Conservation (phyloP, 2,329 filamentous ascomycete genomes). For the Colletotrichum chlorophyti region DNA sequence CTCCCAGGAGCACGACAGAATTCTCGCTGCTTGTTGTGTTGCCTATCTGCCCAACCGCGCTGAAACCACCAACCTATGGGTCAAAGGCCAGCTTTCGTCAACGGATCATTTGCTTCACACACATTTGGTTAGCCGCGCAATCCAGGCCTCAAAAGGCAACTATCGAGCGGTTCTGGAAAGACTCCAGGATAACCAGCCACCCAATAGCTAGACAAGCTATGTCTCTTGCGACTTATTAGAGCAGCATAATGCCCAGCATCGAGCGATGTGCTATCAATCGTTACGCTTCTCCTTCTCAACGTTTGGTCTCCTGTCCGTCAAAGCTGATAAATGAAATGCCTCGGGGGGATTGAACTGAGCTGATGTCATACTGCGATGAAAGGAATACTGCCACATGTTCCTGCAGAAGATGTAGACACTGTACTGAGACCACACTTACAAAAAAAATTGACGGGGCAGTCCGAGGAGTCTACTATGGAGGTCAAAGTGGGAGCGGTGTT, state of each 20-base stretch:
- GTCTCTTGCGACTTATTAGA: not conserved
- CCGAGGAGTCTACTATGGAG: too few relatives aligned
- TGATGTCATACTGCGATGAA: too few relatives aligned
- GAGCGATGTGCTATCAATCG: too few relatives aligned
- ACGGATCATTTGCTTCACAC: constrained; percentile 41
- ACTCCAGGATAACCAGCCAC: constrained; percentile 16
- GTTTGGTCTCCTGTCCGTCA: too few relatives aligned
- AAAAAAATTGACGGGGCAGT: too few relatives aligned
- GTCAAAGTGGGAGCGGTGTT: too few relatives aligned
- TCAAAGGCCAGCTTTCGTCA: constrained; percentile 72
- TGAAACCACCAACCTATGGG: constrained; percentile 94
- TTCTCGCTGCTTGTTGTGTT: constrained; percentile 86
- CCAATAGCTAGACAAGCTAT: not conserved
- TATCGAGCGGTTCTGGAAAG: constrained; percentile 20
- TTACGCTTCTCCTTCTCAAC: too few relatives aligned
- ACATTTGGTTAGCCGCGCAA: constrained; percentile 45
- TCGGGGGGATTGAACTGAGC: too few relatives aligned
- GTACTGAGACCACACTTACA: too few relatives aligned
- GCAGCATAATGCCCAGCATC: not conserved
- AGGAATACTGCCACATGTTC: too few relatives aligned
- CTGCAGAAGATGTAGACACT: too few relatives aligned
- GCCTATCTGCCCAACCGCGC: constrained; percentile 87
- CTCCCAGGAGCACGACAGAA: constrained; percentile 77
- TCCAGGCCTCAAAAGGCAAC: constrained; percentile 48
- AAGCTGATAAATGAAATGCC: too few relatives aligned